Evolutionary conservation across 1,284 basidiomycete species (phyloP), one percentile per base, ranked within the genome.

Genomic region (Moesziomyces aphidis): DNA sequence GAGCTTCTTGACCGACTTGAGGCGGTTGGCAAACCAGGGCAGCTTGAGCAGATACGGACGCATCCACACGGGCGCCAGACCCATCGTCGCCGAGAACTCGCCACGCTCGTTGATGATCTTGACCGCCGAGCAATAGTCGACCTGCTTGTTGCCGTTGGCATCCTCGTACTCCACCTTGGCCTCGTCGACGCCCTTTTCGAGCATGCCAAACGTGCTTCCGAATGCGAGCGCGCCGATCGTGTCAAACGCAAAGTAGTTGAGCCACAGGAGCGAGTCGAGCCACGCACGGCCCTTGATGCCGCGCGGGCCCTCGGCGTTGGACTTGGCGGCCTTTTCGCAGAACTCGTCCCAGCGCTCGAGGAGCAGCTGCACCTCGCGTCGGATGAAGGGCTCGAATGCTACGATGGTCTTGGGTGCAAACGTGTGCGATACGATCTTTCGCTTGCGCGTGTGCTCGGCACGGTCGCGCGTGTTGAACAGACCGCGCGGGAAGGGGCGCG

Each of bases 81-180:
- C 94, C 87, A 95, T 90, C 0, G 93, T 90, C 50, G 92, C 92
- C 3, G 91, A 91, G 85, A 89, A 95, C 83, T 95, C 93, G 59
- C 94, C 94, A 23, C 94, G 91, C 64, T 91, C 91, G 85, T 96
- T 95, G 59, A 97, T 88, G 72, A 95, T 93, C 81, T 91, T 86
- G 49, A 95, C 90, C 13, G 93, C 94, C 3, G 93, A 91, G 56
- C 94, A 90, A 79, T 90, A 87, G 36, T 88, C 71, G 24, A 65
- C 61, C 56, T 56, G 43, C 45, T 75, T 75, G 46, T 82, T 49
- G 89, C 87, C 61, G 89, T 87, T 43, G 81, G 85, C 21, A 85
- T 81, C 43, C 73, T 80, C 89, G 28, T 87, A 85, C 50, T 87
- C 80, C 22, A 86, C 86, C 4, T 86, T 86, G 1, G 92, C 93